Conservation (phyloP, 148 eudicot species). For the Silene latifolia region DNA sequence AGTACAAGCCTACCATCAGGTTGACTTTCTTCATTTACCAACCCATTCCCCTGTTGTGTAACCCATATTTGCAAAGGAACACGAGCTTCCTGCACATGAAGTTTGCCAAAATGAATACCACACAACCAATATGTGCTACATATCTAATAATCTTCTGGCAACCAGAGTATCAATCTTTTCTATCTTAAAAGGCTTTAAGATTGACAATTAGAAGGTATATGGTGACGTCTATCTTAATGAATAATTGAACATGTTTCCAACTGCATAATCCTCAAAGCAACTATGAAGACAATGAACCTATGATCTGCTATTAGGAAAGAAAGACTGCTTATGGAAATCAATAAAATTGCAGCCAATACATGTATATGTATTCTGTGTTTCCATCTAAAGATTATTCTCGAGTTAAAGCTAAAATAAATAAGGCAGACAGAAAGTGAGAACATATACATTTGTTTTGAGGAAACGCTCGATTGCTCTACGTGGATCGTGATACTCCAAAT, state of each 20-base stretch:
- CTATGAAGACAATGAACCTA: not conserved
- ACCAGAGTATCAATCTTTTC: not conserved
- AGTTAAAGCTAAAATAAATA: too few relatives aligned
- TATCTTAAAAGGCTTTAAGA: not conserved
- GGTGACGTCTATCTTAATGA: not conserved
- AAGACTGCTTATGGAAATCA: not conserved
- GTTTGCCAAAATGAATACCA: constrained; percentile 2
- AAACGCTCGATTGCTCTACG: too few relatives aligned
- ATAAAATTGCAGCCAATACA: not conserved
- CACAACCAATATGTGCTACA: not conserved
- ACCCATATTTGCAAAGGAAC: constrained; percentile 93
- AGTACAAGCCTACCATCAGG: constrained; percentile 48
- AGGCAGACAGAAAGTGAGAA: too few relatives aligned
- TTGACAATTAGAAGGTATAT: not conserved
- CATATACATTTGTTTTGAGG: too few relatives aligned
- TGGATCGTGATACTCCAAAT: too few relatives aligned
- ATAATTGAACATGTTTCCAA: not conserved
- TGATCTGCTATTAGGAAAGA: not conserved
- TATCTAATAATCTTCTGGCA: not conserved
- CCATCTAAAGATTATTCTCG: too few relatives aligned
- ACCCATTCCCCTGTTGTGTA: constrained; percentile 62
- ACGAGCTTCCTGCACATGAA: constrained; percentile 64
- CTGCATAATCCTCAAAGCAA: not conserved
- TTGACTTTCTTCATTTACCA: constrained; percentile 51
- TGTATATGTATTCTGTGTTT: not conserved